A percentile compares a stretch with the other conserved stretches of the same genome.
These are phyloP conservation scores for Bombardia bombarda DNA, from an alignment of 495 filamentous ascomycete genomes.

Conservation along the genomic window DNA sequence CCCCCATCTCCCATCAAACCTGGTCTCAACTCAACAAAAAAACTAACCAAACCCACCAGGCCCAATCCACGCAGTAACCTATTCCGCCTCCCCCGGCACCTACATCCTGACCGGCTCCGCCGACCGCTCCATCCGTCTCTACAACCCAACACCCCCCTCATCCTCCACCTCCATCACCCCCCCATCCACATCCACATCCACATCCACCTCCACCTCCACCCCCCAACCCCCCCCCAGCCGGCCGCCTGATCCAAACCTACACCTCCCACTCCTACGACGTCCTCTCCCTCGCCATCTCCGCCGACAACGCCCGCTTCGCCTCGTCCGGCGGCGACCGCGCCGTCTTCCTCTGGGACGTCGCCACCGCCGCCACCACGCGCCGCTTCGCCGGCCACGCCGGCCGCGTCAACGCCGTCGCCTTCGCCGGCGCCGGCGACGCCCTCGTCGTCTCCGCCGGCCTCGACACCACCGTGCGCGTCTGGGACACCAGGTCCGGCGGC, in stretches of 20 bases:
- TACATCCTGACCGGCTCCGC: slow-evolving; percentile 82
- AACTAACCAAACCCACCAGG: slow-evolving; percentile 37
- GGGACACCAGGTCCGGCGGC: slow-evolving; percentile 61
- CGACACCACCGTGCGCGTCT: slow-evolving; percentile 77
- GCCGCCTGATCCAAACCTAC: slow-evolving; percentile 72
- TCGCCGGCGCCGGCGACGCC: slow-evolving; percentile 61
- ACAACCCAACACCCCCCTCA: slow-evolving; percentile 50
- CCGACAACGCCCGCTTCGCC: slow-evolving; percentile 72
- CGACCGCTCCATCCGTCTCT: slow-evolving; percentile 78
- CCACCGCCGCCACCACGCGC: slow-evolving; percentile 61
- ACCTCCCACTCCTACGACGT: slow-evolving; percentile 85
- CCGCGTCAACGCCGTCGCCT: slow-evolving; percentile 68
- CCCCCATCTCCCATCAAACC: not conserved
- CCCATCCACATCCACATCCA: not conserved
- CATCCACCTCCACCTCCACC: slow-evolving; percentile 10
- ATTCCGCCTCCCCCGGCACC: slow-evolving; percentile 57
- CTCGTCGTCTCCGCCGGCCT: slow-evolving; percentile 70
- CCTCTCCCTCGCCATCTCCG: slow-evolving; percentile 66
- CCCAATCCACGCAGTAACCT: slow-evolving; percentile 65
- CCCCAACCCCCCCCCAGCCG: slow-evolving; percentile 27
- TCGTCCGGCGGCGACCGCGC: slow-evolving; percentile 79
- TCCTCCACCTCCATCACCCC: slow-evolving; percentile 22
- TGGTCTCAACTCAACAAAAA: not conserved
- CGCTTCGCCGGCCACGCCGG: slow-evolving; percentile 68
- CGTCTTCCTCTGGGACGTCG: slow-evolving; percentile 92